A percentile compares a stretch with the other conserved stretches of the same genome.
Conservation (phyloP, 2,329 filamentous ascomycete species). For the Fusarium nygamai region DNA sequence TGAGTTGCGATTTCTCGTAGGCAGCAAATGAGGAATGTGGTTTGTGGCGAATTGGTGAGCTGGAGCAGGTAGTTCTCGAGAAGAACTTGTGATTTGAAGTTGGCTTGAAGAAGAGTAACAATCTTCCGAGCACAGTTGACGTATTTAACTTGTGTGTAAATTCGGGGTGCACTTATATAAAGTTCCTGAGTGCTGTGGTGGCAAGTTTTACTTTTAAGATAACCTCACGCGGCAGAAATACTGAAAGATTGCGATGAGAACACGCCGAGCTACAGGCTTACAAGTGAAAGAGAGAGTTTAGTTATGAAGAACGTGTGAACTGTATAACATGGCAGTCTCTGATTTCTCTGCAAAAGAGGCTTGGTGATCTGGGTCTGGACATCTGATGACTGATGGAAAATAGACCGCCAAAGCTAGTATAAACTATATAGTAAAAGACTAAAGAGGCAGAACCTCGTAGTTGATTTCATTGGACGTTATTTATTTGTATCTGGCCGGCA, state of each 20-base stretch:
- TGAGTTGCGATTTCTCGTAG: neutral
- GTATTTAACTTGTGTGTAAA: neutral
- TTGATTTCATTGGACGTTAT: neutral
- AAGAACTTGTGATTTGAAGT: neutral
- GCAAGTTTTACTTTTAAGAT: neutral
- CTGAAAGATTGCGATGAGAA: neutral
- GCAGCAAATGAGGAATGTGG: neutral
- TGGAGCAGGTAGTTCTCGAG: neutral
- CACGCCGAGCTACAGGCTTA: neutral
- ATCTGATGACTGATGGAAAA: neutral
- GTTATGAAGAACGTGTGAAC: neutral
- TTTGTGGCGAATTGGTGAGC: neutral
- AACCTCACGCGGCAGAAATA: neutral
- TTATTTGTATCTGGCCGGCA: neutral
- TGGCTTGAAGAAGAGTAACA: no score
- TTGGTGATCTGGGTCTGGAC: neutral
- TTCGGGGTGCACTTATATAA: neutral
- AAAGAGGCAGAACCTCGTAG: neutral
- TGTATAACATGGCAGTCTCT: neutral
- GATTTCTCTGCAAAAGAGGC: neutral
- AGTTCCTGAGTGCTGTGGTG: neutral
- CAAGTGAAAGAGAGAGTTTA: neutral
- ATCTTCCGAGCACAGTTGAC: no score
- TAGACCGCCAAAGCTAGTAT: neutral
- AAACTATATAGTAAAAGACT: no score